These are phyloP conservation scores for Ophiostoma australiae DNA, from an alignment of 2,329 filamentous ascomycete genomes.

Conservation along the genomic window DNA sequence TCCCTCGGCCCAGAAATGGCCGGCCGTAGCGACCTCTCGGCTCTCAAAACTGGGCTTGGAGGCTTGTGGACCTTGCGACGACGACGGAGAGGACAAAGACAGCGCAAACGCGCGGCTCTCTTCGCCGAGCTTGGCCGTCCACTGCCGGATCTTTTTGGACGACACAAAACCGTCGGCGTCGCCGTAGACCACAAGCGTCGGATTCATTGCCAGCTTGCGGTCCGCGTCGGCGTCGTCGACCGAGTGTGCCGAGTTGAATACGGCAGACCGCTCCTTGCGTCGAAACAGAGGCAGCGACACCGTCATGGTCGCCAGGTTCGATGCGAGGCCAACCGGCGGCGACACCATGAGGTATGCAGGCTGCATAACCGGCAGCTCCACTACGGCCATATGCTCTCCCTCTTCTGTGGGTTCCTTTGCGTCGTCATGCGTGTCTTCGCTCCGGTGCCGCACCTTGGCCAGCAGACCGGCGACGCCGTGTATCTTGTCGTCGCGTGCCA, in stretches of 20 bases:
- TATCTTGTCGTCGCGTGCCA: constrained; percentile 36
- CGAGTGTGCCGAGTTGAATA: too few relatives aligned
- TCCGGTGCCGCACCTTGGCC: constrained; percentile 37
- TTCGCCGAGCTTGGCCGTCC: constrained; percentile 50
- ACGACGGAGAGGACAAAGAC: constrained; percentile 9
- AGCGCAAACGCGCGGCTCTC: constrained; percentile 18
- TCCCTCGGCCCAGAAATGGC: constrained; percentile 51
- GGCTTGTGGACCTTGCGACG: constrained; percentile 27
- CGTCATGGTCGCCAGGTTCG: constrained; percentile 60
- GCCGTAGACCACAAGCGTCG: constrained; percentile 69
- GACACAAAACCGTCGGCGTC: constrained; percentile 70
- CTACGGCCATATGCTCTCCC: constrained; percentile 23
- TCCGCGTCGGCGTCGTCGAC: constrained; percentile 36
- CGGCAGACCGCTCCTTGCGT: constrained; percentile 5
- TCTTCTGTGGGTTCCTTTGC: not conserved
- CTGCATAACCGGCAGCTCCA: constrained; percentile 38
- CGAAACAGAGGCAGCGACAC: constrained; percentile 35
- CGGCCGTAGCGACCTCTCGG: constrained; percentile 44
- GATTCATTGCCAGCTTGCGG: constrained; percentile 52
- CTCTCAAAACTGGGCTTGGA: constrained; percentile 35
- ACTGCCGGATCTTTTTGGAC: constrained; percentile 58
- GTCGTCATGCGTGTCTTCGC: constrained; percentile 27
- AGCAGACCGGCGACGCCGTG: constrained; percentile 47
- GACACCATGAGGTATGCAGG: constrained; percentile 63
- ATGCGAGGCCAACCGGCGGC: constrained; percentile 57